Evolutionary conservation across 768 basidiomycete genomes (phyloP), one percentile per base, ranked within the genome.

Genomic region (Rhizopogon rudus): DNA sequence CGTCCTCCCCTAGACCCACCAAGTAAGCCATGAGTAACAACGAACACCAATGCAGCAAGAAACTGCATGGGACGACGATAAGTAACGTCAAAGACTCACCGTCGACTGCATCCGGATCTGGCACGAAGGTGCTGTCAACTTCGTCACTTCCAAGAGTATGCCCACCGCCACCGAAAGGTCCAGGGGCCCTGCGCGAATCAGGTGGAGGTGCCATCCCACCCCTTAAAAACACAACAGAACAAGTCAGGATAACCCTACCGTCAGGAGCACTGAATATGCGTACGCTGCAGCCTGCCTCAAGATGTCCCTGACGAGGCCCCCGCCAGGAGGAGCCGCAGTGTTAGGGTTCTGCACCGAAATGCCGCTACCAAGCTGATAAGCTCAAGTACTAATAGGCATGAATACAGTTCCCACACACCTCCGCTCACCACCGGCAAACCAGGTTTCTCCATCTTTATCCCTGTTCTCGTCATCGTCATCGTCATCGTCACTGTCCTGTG

Each of bases 341-440:
- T 88, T 82, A 1, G 96, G 96, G 65, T 93, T 93, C 71, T 96
- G 82, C 1, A 98, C 79, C 2, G 87, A 88, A 44, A 99, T 78
- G 2, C 95, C 96, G 68, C 94, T 98, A 65, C 13, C 20, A 28
- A 22, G 17, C 12, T 31, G 40, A 39, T 20, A 6, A 52, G 53
- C 16, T 43, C 31, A 31, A 37, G 44, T 10, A 49, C 14, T 48
- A 42, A 10, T 35, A 41, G 9, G 28, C 28, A 31, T 6, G 31
- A 6, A 17, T 1, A 14, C 7, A 20, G 8, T 10, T 17, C 14
- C 5, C 25, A 50, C 67, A 33, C 35, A 91, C 94, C 93, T 94
- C 65, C 91, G 77, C 68, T 96, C 96, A 0, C 96, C 96, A n/a
- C 96, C 96, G 3, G 96, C 87, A 70, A 92, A 98, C 80, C 87